phyloP scores from a whole-genome alignment of 2,329 filamentous ascomycete species.

The Fusarium poae region DNA sequence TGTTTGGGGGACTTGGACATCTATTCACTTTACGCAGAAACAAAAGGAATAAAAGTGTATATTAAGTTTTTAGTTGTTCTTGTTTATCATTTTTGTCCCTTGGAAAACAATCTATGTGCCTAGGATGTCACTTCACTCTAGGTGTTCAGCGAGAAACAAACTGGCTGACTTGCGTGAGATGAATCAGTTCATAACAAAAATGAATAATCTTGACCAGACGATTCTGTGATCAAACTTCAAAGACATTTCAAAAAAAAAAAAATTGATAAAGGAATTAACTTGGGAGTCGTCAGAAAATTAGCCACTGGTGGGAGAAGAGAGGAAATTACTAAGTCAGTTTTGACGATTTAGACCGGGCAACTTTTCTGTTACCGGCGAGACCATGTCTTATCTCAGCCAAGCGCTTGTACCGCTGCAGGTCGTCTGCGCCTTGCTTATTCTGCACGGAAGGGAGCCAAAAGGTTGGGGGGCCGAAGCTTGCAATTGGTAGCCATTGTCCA shows the following conservation, averaged over 20 bases:
- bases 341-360: no score
- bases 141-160: background rate
- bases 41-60: no score
- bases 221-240: background rate
- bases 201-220: background rate
- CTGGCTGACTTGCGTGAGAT: conserved; percentile 1
- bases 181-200: background rate
- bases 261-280: background rate
- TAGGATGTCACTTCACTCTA: background rate
- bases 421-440: conserved; percentile 39
- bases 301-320: background rate
- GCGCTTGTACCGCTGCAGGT: conserved; percentile 33
- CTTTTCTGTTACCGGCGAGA: background rate
- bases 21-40: no score
- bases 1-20: no score
- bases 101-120: no score
- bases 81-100: no score
- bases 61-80: no score
- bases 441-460: conserved; percentile 27
- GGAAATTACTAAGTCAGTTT: no score
- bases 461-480: conserved; percentile 39
- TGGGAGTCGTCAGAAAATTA: background rate
- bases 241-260: background rate
- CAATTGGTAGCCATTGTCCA: conserved; percentile 41
- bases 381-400: conserved; percentile 17